A percentile compares a stretch with the other conserved stretches of the same genome.
Evolutionary conservation across 257 asterid species (phyloP).

Genomic region (Forsythia viridissima): DNA sequence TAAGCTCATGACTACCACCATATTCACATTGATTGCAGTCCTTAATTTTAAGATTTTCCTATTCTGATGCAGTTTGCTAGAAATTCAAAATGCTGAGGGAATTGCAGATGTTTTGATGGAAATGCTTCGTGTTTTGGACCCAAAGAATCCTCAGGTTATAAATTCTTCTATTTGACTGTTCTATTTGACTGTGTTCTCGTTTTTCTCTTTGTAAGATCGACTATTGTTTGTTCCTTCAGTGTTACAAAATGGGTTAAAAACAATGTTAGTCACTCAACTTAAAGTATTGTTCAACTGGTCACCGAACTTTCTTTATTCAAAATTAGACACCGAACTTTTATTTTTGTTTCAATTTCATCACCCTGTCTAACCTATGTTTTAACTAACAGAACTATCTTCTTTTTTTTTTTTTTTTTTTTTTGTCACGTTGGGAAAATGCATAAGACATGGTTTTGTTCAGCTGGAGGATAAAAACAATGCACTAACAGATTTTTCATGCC

Average conservation of each 20-base stretch:
- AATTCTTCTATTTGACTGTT: conserved; percentile 8
- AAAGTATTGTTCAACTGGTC: background rate
- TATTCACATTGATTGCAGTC: background rate
- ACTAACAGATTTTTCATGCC: background rate
- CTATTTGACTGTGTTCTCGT: background rate
- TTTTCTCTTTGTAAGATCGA: background rate
- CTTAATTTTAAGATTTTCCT: conserved; percentile 17
- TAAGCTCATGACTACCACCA: background rate
- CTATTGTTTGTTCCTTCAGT: background rate
- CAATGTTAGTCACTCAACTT: background rate
- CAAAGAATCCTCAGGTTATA: conserved; percentile 69
- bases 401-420: too few relatives aligned
- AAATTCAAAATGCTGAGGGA: conserved; percentile 88
- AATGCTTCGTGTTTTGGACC: conserved; percentile 84
- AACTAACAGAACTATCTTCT: background rate
- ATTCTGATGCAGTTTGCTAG: conserved; percentile 57
- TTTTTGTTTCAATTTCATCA: background rate
- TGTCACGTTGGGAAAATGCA: background rate
- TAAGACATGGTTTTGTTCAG: too few relatives aligned
- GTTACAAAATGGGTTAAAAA: background rate
- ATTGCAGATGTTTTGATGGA: conserved; percentile 77
- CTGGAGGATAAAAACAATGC: background rate
- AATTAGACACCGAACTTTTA: background rate
- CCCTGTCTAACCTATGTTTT: background rate
- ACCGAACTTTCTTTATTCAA: background rate